Conservation (phyloP, 345 rosid species). For the Nasturtium officinale region DNA sequence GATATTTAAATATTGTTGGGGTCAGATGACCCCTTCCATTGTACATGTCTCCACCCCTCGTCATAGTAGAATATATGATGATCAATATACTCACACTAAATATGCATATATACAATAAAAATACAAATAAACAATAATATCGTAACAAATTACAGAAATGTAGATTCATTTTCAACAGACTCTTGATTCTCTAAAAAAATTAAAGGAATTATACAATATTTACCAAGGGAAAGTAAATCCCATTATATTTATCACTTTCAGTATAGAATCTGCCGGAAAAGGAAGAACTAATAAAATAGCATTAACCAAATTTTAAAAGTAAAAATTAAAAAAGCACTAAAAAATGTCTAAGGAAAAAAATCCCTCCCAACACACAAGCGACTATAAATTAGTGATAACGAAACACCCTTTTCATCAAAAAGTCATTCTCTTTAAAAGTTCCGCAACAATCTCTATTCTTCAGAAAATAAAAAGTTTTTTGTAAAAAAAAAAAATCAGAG, state of each 20-base stretch:
- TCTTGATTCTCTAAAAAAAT: background rate
- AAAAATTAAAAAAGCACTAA: no score
- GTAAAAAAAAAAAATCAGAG: no score
- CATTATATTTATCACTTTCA: no score
- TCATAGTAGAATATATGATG: no score
- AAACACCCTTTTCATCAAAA: slow-evolving; percentile 12
- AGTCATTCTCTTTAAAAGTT: background rate
- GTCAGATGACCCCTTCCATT: no score
- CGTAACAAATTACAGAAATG: background rate
- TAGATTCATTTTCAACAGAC: background rate
- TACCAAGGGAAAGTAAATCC: background rate
- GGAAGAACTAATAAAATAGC: background rate
- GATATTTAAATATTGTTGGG: no score
- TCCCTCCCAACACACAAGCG: background rate
- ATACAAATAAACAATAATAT: background rate
- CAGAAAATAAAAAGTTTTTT: background rate
- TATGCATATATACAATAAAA: background rate
- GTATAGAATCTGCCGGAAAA: background rate
- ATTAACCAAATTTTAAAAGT: background rate
- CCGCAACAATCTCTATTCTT: slow-evolving; percentile 13
- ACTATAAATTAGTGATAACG: slow-evolving; percentile 18
- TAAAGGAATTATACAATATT: background rate
- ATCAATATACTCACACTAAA: background rate
- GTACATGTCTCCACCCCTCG: no score
- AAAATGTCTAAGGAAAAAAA: no score